Base-by-base conservation (phyloP, 2,329 filamentous ascomycete species). In the Bipolaris sorokiniana region DNA sequence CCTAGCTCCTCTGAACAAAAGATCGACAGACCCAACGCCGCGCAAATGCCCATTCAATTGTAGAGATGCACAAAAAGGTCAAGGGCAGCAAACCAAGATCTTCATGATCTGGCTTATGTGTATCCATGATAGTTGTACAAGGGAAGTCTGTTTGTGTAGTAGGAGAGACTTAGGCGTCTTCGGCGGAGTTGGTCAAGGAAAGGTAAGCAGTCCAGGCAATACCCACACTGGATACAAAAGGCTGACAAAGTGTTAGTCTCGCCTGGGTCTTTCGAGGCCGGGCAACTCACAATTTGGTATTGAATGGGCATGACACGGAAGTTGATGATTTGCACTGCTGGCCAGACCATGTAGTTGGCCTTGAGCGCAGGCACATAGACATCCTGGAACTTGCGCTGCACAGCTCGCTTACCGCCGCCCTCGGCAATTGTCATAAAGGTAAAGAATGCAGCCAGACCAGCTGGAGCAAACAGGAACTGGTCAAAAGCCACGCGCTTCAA, bases 181-280 rank as follows among this genome's bases (percentile, higher is more conserved):
- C 92, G 2, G 92, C 83, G 5, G 92, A 89, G 79, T 98, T 98
- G 60, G 90, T 91, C 49, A 99, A 84, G 2, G 93, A 97, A 10
- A 99, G 86, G 77, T 97, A 99, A 18, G 93, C 94, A 10, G 95
- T 98, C 95, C 94, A 98, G 33, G 92, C 92, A 69, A 98, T 98
- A 83, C 94, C 94, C 54, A 99, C 80, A 7, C 91, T 96, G 15
- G 94, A 97, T 7, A 97, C 94, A 74, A 99, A 98, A 0, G 94
- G 94, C 93, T 97, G 65, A 28, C 11, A 31, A 18, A 36, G 36
- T 0, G 46, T 68, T 54, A 68, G 62, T 45, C 51, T n/a, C 9
- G 37, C 33, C 34, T 9, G 18, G 10, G 6, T 1, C 2, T n/a
- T 26, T 6, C 6, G 7, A 9, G 11, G 20, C 18, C 10, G 10